These are phyloP conservation scores for Phytophthora macrochlamydospora DNA, from an alignment of 352 stramenopile species.

Conservation along the genomic window DNA sequence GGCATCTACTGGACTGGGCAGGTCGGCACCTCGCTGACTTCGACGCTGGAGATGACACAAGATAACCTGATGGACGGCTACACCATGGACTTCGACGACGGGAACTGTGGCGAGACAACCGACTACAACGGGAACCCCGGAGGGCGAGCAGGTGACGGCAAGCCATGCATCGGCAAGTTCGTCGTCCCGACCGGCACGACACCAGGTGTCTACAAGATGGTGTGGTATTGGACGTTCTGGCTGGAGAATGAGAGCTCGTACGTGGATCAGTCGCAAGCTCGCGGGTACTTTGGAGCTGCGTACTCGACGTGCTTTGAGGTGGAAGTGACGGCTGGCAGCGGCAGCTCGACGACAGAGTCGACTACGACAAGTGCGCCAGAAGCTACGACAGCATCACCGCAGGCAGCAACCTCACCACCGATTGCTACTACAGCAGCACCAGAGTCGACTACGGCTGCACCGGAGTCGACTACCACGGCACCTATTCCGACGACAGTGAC, in stretches of 20 bases:
- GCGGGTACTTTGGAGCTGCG: slow-evolving; percentile 54
- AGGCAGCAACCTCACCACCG: not conserved
- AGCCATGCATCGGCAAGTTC: slow-evolving; percentile 54
- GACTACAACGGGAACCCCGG: slow-evolving; percentile 42
- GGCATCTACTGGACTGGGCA: slow-evolving; percentile 56
- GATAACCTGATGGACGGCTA: slow-evolving; percentile 49
- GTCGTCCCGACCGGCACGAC: slow-evolving; percentile 40
- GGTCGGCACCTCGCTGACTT: slow-evolving; percentile 28
- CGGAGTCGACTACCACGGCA: not conserved
- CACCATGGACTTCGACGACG: slow-evolving; percentile 48
- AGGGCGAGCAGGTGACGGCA: slow-evolving; percentile 49
- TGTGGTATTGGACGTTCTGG: slow-evolving; percentile 70
- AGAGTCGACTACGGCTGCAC: not conserved
- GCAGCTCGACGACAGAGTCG: slow-evolving; percentile 1
- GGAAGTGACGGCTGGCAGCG: slow-evolving; percentile 33
- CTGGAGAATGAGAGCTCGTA: slow-evolving; percentile 43
- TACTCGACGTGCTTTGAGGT: slow-evolving; percentile 64
- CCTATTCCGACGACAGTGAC: slow-evolving; percentile 1
- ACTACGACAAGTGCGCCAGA: slow-evolving; percentile 7
- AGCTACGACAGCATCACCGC: not conserved
- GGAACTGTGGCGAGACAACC: slow-evolving; percentile 52
- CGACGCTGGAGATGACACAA: slow-evolving; percentile 43
- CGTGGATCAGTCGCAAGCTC: slow-evolving; percentile 44
- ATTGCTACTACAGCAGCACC: slow-evolving; percentile 6
- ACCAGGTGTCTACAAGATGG: slow-evolving; percentile 49